Percentiles rank a stretch among this genome's conserved stretches.
These are phyloP conservation scores for Hanseniaspora vineae DNA, from an alignment of 805 yeast genomes.

Conservation along the genomic window DNA sequence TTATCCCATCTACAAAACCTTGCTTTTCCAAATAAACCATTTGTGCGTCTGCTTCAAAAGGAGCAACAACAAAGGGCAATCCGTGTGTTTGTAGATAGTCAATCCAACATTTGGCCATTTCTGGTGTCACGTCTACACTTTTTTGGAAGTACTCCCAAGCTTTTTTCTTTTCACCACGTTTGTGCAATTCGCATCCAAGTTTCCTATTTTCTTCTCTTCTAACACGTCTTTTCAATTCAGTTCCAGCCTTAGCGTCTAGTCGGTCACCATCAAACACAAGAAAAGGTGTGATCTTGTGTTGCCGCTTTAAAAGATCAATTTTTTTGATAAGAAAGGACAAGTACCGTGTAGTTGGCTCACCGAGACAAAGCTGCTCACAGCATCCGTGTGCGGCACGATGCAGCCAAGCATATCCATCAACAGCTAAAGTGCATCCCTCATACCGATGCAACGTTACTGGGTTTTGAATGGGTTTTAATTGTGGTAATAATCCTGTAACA, in stretches of 20 bases:
- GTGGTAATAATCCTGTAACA: constrained; percentile 69
- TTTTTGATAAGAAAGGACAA: constrained; percentile 56
- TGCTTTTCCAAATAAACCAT: constrained; percentile 74
- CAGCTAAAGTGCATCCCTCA: constrained; percentile 64
- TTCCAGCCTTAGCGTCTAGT: constrained; percentile 62
- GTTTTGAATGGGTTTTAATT: constrained; percentile 60
- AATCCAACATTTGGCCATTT: constrained; percentile 80
- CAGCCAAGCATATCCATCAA: constrained; percentile 96
- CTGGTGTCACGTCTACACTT: constrained; percentile 77
- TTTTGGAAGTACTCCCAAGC: constrained; percentile 64
- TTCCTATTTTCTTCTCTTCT: constrained; percentile 45
- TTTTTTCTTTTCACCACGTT: constrained; percentile 38
- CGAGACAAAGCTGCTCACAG: constrained; percentile 67
- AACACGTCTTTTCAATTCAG: constrained; percentile 51
- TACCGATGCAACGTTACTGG: constrained; percentile 44
- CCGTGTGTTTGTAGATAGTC: constrained; percentile 45
- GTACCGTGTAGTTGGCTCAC: constrained; percentile 57
- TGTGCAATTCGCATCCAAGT: constrained; percentile 39
- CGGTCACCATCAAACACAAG: constrained; percentile 90
- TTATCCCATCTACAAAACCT: constrained; percentile 69
- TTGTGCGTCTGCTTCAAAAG: constrained; percentile 97
- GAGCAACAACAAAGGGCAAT: constrained; percentile 79
- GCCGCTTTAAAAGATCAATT: constrained; percentile 46
- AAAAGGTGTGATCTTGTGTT: constrained; percentile 64
- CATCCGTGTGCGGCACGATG: constrained; percentile 78